These are phyloP conservation scores for Flaveria robusta DNA, from an alignment of 129 eudicot genomes.

Conservation along the genomic window DNA sequence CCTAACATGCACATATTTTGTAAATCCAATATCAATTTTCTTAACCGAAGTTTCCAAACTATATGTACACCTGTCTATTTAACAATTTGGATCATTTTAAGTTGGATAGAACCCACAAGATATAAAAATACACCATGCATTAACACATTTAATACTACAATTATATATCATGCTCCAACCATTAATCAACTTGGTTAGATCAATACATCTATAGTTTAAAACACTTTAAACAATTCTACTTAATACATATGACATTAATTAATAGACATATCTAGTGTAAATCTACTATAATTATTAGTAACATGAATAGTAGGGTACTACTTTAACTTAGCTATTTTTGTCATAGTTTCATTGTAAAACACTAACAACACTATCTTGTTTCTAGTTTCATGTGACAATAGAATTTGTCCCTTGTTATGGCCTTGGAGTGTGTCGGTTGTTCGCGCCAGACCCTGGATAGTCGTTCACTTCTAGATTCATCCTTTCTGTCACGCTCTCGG, in stretches of 20 bases:
- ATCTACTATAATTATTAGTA: conserved; percentile 19
- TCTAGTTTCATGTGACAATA: conserved; percentile 13
- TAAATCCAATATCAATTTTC: neutral
- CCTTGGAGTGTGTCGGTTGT: conserved; percentile 86
- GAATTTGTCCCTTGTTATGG: conserved; percentile 38
- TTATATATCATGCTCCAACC: conserved; percentile 20
- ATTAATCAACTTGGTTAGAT: conserved; percentile 30
- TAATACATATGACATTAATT: neutral
- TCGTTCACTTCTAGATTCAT: conserved; percentile 59
- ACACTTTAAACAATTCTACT: conserved; percentile 11
- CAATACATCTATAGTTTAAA: neutral
- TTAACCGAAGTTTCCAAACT: neutral
- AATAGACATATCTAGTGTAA: neutral
- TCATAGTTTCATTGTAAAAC: conserved; percentile 2
- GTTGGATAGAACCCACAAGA: too few relatives aligned
- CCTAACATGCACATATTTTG: conserved; percentile 34
- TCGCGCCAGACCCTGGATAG: conserved; percentile 92
- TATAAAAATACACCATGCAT: neutral
- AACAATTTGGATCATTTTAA: neutral
- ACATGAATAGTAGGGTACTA: conserved; percentile 26
- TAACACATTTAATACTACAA: neutral
- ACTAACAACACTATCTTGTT: conserved; percentile 19
- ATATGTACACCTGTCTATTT: neutral
- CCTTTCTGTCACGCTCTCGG: conserved; percentile 36
- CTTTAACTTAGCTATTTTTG: conserved; percentile 9